Evolutionary conservation across 768 basidiomycete species (phyloP).

Genomic region (Scleroderma bovista): DNA sequence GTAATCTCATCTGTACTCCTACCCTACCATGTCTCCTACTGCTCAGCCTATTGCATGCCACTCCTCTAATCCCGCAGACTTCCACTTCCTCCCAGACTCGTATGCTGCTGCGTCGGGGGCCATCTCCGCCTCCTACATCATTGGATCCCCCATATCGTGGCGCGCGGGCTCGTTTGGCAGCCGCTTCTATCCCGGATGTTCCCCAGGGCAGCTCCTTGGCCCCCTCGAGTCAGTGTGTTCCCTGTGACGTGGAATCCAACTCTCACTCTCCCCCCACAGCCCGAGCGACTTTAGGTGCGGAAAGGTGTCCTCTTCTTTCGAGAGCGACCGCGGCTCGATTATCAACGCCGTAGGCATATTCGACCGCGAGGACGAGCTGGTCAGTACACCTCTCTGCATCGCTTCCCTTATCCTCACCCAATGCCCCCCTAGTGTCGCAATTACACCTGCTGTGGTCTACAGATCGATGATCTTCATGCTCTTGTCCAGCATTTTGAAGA

Average conservation of each 20-base stretch:
- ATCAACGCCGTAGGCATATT: conserved; percentile 62
- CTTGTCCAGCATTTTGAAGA: conserved; percentile 92
- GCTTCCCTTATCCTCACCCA: not conserved
- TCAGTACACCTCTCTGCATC: conserved; percentile 28
- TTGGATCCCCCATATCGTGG: conserved; percentile 73
- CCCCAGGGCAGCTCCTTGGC: conserved; percentile 54
- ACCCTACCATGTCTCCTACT: conserved; percentile 29
- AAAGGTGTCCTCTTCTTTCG: conserved; percentile 48
- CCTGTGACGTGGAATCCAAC: not conserved
- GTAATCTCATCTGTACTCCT: conserved; percentile 8
- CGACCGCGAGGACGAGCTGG: conserved; percentile 69
- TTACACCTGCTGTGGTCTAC: conserved; percentile 85
- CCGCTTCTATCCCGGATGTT: conserved; percentile 57
- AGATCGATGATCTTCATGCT: conserved; percentile 70
- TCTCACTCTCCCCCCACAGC: conserved; percentile 17
- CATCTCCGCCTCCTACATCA: conserved; percentile 63
- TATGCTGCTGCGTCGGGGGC: conserved; percentile 41
- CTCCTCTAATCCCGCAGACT: conserved; percentile 17
- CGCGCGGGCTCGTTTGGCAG: conserved; percentile 60
- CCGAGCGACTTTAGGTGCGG: conserved; percentile 43
- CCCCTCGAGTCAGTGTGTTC: conserved; percentile 55
- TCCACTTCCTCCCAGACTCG: conserved; percentile 42
- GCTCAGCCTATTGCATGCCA: conserved; percentile 44
- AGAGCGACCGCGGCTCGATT: conserved; percentile 54
- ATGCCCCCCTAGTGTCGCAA: conserved; percentile 57